Conservation (phyloP, 495 filamentous ascomycete species). For the Endocarpon pusillum region DNA sequence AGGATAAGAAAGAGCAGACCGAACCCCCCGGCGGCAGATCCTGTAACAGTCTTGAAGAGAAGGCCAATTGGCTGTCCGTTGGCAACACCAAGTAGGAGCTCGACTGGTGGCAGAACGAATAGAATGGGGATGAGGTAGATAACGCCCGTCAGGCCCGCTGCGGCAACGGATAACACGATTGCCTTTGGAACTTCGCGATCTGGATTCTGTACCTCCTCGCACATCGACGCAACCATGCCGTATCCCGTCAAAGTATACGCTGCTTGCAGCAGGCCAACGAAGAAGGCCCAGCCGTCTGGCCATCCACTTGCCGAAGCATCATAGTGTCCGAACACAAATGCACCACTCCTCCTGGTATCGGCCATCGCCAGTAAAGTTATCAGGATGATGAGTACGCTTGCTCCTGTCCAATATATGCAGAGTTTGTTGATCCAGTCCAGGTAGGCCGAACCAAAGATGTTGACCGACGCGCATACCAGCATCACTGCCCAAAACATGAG, state of each 20-base stretch:
- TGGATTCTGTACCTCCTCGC: slow-evolving; percentile 53
- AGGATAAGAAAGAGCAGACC: slow-evolving; percentile 56
- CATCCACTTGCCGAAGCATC: slow-evolving; percentile 44
- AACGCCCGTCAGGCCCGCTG: slow-evolving; percentile 50
- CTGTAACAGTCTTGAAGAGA: slow-evolving; percentile 19
- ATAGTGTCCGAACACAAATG: slow-evolving; percentile 42
- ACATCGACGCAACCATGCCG: slow-evolving; percentile 41
- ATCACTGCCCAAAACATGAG: slow-evolving; percentile 54
- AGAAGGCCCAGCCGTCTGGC: slow-evolving; percentile 47
- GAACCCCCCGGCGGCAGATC: slow-evolving; percentile 14
- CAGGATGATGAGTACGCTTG: slow-evolving; percentile 49
- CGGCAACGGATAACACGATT: slow-evolving; percentile 54
- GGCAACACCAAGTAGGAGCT: slow-evolving; percentile 47
- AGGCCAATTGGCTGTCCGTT: slow-evolving; percentile 34
- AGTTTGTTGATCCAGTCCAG: slow-evolving; percentile 49
- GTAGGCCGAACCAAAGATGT: slow-evolving; percentile 43
- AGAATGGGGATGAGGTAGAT: slow-evolving; percentile 50
- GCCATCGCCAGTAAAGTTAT: slow-evolving; percentile 48
- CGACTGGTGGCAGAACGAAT: slow-evolving; percentile 52
- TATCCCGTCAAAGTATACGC: slow-evolving; percentile 45
- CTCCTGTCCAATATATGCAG: slow-evolving; percentile 47
- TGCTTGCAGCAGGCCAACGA: slow-evolving; percentile 44
- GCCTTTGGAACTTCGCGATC: slow-evolving; percentile 48
- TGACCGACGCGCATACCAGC: slow-evolving; percentile 43
- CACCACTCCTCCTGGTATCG: slow-evolving; percentile 39